Evolutionary conservation across 2,329 filamentous ascomycete species (phyloP).

Genomic region (Hypomyces perniciosus): DNA sequence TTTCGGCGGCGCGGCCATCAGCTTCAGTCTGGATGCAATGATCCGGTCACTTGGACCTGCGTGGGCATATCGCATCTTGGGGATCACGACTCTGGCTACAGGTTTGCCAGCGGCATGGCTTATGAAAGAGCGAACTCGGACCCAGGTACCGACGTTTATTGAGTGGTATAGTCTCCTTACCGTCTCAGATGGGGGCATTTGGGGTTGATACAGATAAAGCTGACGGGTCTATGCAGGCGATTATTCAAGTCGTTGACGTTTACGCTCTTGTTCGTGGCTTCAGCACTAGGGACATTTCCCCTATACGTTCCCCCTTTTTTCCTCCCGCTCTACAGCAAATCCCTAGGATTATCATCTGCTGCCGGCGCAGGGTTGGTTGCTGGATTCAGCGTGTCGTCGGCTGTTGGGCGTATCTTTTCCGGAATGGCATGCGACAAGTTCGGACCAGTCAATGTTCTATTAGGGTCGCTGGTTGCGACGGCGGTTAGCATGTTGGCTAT

Average conservation of each 20-base stretch:
- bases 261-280: slow-evolving; percentile 45
- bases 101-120: slow-evolving; percentile 51
- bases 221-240: slow-evolving; percentile 32
- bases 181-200: slow-evolving; percentile 39
- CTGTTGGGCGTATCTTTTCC: slow-evolving; percentile 48
- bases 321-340: slow-evolving; percentile 49
- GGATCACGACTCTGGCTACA: slow-evolving; percentile 45
- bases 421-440: slow-evolving; percentile 49
- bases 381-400: slow-evolving; percentile 56
- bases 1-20: slow-evolving; percentile 48
- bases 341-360: slow-evolving; percentile 47
- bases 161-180: slow-evolving; percentile 38
- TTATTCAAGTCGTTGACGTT: slow-evolving; percentile 49
- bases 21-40: slow-evolving; percentile 43
- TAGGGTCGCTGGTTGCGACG: slow-evolving; percentile 44
- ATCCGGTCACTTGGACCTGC: slow-evolving; percentile 39
- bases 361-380: slow-evolving; percentile 53
- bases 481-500: slow-evolving; percentile 54
- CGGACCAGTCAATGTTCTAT: slow-evolving; percentile 50
- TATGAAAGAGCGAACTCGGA: slow-evolving; percentile 40
- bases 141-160: slow-evolving; percentile 33
- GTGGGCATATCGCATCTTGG: slow-evolving; percentile 49
- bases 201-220: slow-evolving; percentile 28
- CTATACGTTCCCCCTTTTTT: slow-evolving; percentile 58
- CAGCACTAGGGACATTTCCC: slow-evolving; percentile 52